Percentiles rank a stretch among this genome's conserved stretches.
Evolutionary conservation across 2,329 filamentous ascomycete genomes (phyloP).

Genomic region (Ophiocordyceps australis): DNA sequence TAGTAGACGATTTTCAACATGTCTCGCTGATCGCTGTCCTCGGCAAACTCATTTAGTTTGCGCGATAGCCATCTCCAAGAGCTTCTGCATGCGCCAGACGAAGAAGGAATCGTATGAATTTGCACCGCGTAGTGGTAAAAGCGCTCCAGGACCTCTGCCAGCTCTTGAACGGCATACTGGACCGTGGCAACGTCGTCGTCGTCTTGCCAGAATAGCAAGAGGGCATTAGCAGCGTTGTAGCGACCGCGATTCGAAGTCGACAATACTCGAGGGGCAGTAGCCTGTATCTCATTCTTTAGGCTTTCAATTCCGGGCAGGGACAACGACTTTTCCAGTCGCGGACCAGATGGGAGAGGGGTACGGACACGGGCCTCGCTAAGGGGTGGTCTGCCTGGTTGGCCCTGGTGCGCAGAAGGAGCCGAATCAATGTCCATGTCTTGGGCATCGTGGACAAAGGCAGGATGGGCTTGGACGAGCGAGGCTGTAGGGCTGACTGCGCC

Average conservation of each 20-base stretch:
- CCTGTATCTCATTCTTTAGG: slow-evolving; percentile 33
- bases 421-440: slow-evolving; percentile 39
- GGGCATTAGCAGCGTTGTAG: slow-evolving; percentile 30
- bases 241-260: slow-evolving; percentile 30
- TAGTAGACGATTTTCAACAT: slow-evolving; percentile 42
- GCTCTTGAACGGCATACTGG: slow-evolving; percentile 22
- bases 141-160: slow-evolving; percentile 30
- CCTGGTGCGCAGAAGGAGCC: slow-evolving; percentile 8
- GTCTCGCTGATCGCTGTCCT: slow-evolving; percentile 33
- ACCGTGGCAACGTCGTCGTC: slow-evolving; percentile 26
- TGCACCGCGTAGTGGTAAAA: slow-evolving; percentile 32
- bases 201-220: slow-evolving; percentile 39
- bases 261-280: slow-evolving; percentile 27
- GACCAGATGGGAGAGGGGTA: slow-evolving; percentile 37
- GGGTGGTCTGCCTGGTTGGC: slow-evolving; percentile 17
- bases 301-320: slow-evolving; percentile 30
- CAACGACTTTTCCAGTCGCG: slow-evolving; percentile 31
- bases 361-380: slow-evolving; percentile 30
- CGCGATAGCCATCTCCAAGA: slow-evolving; percentile 35
- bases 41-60: slow-evolving; percentile 32
- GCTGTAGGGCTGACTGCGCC: slow-evolving; percentile 28
- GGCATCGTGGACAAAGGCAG: slow-evolving; percentile 22
- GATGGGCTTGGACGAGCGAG: slow-evolving; percentile 14
- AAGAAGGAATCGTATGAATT: slow-evolving; percentile 28
- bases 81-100: slow-evolving; percentile 25